phyloP scores from a whole-genome alignment of 1,284 basidiomycete species.

The Schizophyllum commune region DNA sequence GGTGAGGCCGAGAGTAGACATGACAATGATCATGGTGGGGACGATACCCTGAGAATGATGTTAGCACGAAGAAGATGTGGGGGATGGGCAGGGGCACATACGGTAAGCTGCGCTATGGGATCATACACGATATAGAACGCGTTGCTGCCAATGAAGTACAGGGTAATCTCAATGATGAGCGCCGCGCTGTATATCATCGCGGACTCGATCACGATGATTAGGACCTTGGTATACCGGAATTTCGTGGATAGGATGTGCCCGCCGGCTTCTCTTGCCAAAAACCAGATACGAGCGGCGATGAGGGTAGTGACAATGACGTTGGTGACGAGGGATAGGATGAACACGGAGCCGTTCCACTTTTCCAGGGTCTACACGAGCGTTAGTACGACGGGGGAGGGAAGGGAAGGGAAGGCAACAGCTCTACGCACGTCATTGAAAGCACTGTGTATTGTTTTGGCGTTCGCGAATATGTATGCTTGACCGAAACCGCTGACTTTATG shows the following conservation, averaged over 20 bases:
- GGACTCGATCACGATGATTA: conserved; percentile 31
- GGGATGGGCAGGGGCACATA: too few species aligned
- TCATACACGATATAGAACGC: conserved; percentile 34
- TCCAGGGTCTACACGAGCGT: conserved; percentile 8
- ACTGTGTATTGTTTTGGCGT: conserved; percentile 23
- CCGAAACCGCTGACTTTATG: conserved; percentile 27
- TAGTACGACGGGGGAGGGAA: not conserved
- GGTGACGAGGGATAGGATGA: conserved; percentile 29
- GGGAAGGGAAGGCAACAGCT: not conserved
- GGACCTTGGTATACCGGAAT: conserved; percentile 11
- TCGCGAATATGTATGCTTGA: conserved; percentile 27
- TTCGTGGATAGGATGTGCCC: conserved; percentile 5
- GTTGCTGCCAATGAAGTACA: conserved; percentile 29
- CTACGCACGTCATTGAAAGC: conserved; percentile 17
- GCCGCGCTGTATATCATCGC: conserved; percentile 32
- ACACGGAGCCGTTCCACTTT: conserved; percentile 30
- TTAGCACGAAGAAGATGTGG: too few species aligned
- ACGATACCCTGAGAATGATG: conserved; percentile 23
- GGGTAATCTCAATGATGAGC: conserved; percentile 28
- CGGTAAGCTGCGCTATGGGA: conserved; percentile 32
- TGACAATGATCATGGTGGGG: conserved; percentile 26
- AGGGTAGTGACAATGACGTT: conserved; percentile 28
- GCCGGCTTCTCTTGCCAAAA: not conserved
- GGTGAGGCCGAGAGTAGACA: conserved; percentile 24
- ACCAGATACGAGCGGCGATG: conserved; percentile 30